Conservation (phyloP, 768 basidiomycete species). For the Termitomyces sp. region DNA sequence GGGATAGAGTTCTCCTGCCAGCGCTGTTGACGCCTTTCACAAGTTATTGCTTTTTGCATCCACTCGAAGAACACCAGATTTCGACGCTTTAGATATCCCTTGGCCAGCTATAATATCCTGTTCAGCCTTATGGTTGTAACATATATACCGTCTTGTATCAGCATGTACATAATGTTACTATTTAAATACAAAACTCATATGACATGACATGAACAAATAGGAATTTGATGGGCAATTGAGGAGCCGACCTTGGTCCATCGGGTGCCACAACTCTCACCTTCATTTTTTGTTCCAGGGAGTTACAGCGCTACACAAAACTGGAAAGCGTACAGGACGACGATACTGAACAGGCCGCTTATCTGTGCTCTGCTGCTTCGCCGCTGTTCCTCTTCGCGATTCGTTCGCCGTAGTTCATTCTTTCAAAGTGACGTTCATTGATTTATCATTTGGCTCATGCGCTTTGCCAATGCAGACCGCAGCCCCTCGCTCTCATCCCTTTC, state of each 20-base stretch:
- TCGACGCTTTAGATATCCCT: neutral
- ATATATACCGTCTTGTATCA: neutral
- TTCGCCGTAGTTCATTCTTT: conserved; percentile 8
- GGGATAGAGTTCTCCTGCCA: conserved; percentile 23
- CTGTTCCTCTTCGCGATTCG: conserved; percentile 1
- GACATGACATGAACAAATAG: conserved; percentile 3
- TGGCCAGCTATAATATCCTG: neutral
- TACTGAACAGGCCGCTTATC: neutral
- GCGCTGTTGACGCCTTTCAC: conserved; percentile 12
- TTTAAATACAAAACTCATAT: neutral
- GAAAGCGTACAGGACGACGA: neutral
- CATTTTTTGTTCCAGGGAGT: neutral
- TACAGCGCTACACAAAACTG: neutral
- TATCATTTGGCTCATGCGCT: conserved; percentile 10
- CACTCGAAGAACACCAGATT: neutral
- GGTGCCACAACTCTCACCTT: neutral
- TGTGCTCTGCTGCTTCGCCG: neutral
- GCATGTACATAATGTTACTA: neutral
- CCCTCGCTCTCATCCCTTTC: conserved; percentile 26
- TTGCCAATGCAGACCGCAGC: conserved; percentile 31
- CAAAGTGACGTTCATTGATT: conserved; percentile 5
- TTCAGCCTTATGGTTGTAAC: neutral
- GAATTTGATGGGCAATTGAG: conserved; percentile 1
- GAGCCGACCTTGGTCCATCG: neutral
- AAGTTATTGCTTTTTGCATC: conserved; percentile 13